Evolutionary conservation across 805 yeast species (phyloP), one percentile per base, ranked within the genome.

Genomic region (Millerozyma acaciae): DNA sequence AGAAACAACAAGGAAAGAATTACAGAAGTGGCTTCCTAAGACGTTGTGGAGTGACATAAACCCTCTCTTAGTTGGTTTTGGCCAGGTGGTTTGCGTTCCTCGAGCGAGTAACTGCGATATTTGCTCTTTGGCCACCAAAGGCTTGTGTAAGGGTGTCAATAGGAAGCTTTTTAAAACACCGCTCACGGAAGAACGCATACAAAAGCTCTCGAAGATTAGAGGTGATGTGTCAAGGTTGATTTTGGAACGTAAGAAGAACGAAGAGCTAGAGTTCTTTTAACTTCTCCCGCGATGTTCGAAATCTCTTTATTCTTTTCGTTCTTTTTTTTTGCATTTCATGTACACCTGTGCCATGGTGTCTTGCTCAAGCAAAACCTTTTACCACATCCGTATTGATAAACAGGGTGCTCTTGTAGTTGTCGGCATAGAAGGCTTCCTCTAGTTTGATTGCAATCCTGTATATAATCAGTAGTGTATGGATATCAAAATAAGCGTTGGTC

Each of bases 11-110:
- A 58, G 97, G 15, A 48, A 64, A 18, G 78, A 70, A 26, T 58
- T 89, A 25, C 84, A 89, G 50, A 55, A 62, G 16, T 84, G 95
- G 93, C 59, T 89, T 8, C 89, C 94, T 0, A 57, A 51, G 28
- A 76, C 76, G 21, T 68, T 75, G 28, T 89, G 97, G 97, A 65
- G 69, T 8, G 95, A 85, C 36, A 78, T 90, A 25, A 89, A 89
- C 53, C 95, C 95, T 1, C 55, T 83, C 7, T 57, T 90, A 5
- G 97, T 89, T 6, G 97, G 97, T 4, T 89, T 88, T 65, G 97
- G 97, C 8, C 97, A 89, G 55, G 79, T 81, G 0, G 72, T 89
- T 3, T 89, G 97, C 52, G 71, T 78, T 7, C 84, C 95, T 0
- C 68, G 80, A 34, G 78, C 79, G 4, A 59, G 68, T 30, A 68